phyloP scores from a whole-genome alignment of 2,329 filamentous ascomycete genomes.

The Keithomyces neogunnii region DNA sequence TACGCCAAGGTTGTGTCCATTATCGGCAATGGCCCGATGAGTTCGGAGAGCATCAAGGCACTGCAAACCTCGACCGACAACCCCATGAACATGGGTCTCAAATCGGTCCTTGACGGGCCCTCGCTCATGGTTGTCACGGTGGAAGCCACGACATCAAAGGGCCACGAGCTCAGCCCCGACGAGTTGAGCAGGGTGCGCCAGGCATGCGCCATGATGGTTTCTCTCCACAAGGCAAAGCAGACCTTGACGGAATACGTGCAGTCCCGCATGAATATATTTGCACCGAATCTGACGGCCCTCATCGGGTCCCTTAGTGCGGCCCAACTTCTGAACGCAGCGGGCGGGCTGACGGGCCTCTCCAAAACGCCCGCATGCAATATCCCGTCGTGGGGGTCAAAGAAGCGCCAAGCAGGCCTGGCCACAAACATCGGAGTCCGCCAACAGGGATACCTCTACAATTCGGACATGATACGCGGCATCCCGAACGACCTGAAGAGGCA shows the following conservation, averaged over 20 bases:
- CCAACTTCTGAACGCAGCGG: conserved; percentile 90
- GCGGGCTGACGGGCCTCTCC: conserved; percentile 78
- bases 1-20: conserved; percentile 95
- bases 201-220: conserved; percentile 83
- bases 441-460: conserved; percentile 89
- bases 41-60: conserved; percentile 68
- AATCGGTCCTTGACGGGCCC: conserved; percentile 76
- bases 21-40: conserved; percentile 83
- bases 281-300: conserved; percentile 83
- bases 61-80: conserved; percentile 74
- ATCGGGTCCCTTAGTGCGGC: conserved; percentile 90
- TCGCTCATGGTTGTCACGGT: conserved; percentile 93
- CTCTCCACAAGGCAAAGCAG: conserved; percentile 77
- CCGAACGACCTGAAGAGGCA: conserved; percentile 83
- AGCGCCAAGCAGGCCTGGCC: conserved; percentile 74
- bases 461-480: conserved; percentile 77
- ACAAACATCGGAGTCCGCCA: conserved; percentile 88
- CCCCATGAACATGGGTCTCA: conserved; percentile 64
- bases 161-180: conserved; percentile 63
- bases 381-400: conserved; percentile 82
- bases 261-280: conserved; percentile 93
- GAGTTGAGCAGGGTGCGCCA: conserved; percentile 67
- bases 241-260: conserved; percentile 89
- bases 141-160: conserved; percentile 84
- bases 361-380: conserved; percentile 94